These are phyloP conservation scores for Metschnikowia bowlesiae DNA, from an alignment of 805 yeast species.

Conservation along the genomic window DNA sequence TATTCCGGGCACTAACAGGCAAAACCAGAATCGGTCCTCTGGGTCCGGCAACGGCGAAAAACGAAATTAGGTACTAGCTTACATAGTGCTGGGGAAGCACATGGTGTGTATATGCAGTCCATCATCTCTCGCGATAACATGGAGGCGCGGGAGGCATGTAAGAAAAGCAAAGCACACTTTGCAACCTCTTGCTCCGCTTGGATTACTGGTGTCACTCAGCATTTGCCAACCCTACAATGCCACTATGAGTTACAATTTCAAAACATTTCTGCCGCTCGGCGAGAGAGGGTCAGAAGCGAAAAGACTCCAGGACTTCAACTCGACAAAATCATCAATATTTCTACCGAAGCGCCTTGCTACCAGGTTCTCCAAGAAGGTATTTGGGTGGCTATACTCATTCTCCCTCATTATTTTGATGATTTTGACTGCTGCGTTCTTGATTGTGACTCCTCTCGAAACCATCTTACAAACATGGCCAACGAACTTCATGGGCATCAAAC, in stretches of 20 bases:
- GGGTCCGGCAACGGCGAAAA: conserved; percentile 1
- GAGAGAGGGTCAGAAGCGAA: not conserved
- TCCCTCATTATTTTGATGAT: conserved; percentile 38
- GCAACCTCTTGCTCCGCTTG: not conserved
- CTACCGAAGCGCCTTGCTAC: conserved; percentile 14
- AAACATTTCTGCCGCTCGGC: not conserved
- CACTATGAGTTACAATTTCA: not conserved
- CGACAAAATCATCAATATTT: conserved; percentile 1
- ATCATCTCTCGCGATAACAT: not conserved
- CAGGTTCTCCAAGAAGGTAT: conserved; percentile 18
- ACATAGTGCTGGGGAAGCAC: not conserved
- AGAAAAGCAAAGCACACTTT: not conserved
- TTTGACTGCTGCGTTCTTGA: conserved; percentile 48
- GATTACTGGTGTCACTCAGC: not conserved
- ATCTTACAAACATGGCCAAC: conserved; percentile 53
- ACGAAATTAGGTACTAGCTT: not conserved
- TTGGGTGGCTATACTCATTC: conserved; percentile 43
- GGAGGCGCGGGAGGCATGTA: not conserved
- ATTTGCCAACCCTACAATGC: not conserved
- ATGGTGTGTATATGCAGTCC: not conserved
- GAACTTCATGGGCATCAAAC: conserved; percentile 64
- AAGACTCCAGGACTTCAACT: not conserved
- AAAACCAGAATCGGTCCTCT: not conserved
- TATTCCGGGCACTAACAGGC: not conserved
- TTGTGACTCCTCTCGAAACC: conserved; percentile 78